phyloP scores from a whole-genome alignment of 257 asterid genomes.

The Ajuga chamaepitys region DNA sequence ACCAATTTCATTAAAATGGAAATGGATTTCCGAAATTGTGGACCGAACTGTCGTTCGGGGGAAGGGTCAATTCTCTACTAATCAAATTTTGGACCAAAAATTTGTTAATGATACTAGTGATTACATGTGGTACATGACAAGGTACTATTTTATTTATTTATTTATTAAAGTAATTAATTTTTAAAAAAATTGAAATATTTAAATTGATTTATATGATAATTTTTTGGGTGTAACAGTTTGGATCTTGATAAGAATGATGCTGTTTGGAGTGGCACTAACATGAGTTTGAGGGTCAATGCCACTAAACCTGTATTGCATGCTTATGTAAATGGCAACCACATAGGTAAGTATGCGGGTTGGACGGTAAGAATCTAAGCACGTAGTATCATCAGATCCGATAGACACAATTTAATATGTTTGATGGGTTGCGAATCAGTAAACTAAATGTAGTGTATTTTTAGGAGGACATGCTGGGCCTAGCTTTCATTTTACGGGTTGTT shows the following conservation, averaged over 20 bases:
- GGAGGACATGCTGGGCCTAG: no score
- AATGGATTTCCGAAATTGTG: constrained; percentile 41
- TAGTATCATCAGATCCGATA: no score
- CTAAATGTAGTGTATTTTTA: no score
- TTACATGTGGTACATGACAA: constrained; percentile 87
- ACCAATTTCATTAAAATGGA: constrained; percentile 40
- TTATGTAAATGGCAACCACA: constrained; percentile 46
- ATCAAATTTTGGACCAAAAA: constrained; percentile 20
- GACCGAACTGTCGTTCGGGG: constrained; percentile 16
- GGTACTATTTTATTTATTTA: constrained; percentile 24
- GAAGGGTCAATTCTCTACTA: constrained; percentile 9
- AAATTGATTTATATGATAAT: no score
- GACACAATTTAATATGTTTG: no score
- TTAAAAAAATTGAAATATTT: not conserved
- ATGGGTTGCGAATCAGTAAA: no score
- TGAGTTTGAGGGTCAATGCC: constrained; percentile 43
- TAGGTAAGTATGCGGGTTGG: no score
- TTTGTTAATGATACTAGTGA: constrained; percentile 33
- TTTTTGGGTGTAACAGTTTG: constrained; percentile 21
- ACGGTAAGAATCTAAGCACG: no score
- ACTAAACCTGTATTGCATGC: constrained; percentile 57
- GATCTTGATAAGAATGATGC: constrained; percentile 32
- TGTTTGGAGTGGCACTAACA: constrained; percentile 28
- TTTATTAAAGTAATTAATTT: not conserved
- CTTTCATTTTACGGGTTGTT: no score